Conservation (phyloP, 306 rosid genomes). For the Cucumis hystrix region DNA sequence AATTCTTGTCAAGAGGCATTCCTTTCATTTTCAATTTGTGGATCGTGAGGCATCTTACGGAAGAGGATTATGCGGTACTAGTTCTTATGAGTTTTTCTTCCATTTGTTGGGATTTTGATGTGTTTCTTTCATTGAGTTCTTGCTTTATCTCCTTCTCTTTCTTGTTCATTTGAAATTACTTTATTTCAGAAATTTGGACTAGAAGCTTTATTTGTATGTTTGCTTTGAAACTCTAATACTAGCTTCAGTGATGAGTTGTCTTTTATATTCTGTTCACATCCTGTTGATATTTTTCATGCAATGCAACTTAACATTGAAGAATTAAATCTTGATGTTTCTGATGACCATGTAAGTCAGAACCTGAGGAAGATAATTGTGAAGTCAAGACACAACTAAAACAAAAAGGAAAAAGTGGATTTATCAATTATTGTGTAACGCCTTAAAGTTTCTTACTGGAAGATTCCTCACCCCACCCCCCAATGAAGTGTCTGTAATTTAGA, state of each 20-base stretch:
- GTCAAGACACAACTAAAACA: background rate
- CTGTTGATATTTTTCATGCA: background rate
- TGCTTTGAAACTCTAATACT: background rate
- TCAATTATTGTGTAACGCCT: background rate
- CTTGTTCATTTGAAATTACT: background rate
- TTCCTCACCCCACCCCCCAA: background rate
- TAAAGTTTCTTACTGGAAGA: background rate
- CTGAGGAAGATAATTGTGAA: background rate
- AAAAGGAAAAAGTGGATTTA: background rate
- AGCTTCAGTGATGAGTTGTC: background rate
- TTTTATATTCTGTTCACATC: background rate
- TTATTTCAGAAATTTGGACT: background rate
- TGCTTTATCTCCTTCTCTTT: background rate
- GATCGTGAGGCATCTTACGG: constrained; percentile 81
- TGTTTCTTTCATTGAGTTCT: background rate
- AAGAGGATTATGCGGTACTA: constrained; percentile 78
- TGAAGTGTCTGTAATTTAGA: background rate
- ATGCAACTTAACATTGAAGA: background rate
- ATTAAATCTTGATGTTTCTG: background rate
- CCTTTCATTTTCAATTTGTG: constrained; percentile 87
- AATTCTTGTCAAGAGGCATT: constrained; percentile 84
- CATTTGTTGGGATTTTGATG: background rate
- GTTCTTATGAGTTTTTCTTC: background rate
- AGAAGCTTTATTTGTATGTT: background rate
- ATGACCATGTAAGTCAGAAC: background rate